Conservation (phyloP, 768 basidiomycete species). For the Mycena olivaceomarginata region DNA sequence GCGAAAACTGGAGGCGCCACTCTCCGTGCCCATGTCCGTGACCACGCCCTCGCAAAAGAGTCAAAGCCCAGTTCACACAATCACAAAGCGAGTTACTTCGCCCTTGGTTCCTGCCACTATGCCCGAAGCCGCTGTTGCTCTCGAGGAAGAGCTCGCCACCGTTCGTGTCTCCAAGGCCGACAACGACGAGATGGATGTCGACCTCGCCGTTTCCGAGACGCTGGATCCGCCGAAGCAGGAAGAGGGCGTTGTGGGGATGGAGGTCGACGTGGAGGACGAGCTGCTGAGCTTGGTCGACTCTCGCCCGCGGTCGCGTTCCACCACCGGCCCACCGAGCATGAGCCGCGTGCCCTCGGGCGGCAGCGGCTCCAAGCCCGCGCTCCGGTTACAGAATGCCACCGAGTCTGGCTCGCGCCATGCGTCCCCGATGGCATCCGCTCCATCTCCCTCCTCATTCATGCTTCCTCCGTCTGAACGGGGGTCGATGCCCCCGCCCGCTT, state of each 20-base stretch:
- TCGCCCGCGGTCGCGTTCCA: slow-evolving; percentile 50
- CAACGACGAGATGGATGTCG: slow-evolving; percentile 66
- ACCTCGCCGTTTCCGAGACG: slow-evolving; percentile 64
- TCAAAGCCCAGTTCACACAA: slow-evolving; percentile 50
- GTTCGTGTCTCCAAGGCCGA: slow-evolving; percentile 58
- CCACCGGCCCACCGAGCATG: slow-evolving; percentile 32
- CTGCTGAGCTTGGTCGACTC: slow-evolving; percentile 83
- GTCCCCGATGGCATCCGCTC: slow-evolving; percentile 35
- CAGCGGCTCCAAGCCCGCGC: slow-evolving; percentile 31
- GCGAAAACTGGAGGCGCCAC: slow-evolving; percentile 36
- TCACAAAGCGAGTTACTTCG: slow-evolving; percentile 45
- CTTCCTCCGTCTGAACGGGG: slow-evolving; percentile 64
- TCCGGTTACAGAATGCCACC: slow-evolving; percentile 31
- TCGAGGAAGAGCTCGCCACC: slow-evolving; percentile 69
- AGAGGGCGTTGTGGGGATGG: slow-evolving; percentile 50
- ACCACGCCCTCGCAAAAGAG: slow-evolving; percentile 47
- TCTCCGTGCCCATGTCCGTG: slow-evolving; percentile 45
- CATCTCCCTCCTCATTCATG: slow-evolving; percentile 40
- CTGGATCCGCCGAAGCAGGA: slow-evolving; percentile 53
- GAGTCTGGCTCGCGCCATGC: slow-evolving; percentile 38
- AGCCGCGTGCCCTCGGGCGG: slow-evolving; percentile 39
- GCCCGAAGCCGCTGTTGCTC: slow-evolving; percentile 60
- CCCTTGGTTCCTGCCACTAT: slow-evolving; percentile 48
- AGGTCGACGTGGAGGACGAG: slow-evolving; percentile 78
- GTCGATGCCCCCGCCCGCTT: slow-evolving; percentile 76